Evolutionary conservation across 805 yeast genomes (phyloP).

Genomic region (Zygosaccharomyces bisporus): DNA sequence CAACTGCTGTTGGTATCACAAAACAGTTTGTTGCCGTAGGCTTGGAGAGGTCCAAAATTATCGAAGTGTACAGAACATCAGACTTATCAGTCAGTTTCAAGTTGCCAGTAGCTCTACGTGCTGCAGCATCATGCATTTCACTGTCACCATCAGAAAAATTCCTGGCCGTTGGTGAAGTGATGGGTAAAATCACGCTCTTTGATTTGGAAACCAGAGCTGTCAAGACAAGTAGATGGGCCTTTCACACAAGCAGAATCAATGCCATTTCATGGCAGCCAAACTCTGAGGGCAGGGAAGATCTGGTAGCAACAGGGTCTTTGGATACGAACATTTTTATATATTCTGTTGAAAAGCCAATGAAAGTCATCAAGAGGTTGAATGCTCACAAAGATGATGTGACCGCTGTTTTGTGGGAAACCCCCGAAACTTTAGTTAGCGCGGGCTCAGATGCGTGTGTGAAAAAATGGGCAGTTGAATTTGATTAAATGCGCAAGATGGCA

Average conservation of each 20-base stretch:
- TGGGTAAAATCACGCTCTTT: slow-evolving; percentile 82
- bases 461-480: slow-evolving; percentile 50
- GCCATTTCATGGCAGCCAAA: slow-evolving; percentile 65
- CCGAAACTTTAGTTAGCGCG: slow-evolving; percentile 51
- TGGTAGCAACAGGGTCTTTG: slow-evolving; percentile 72
- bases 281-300: slow-evolving; percentile 41
- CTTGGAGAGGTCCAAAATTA: slow-evolving; percentile 38
- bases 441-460: slow-evolving; percentile 84
- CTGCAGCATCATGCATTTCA: slow-evolving; percentile 58
- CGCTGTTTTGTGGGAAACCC: slow-evolving; percentile 64
- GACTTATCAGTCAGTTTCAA: slow-evolving; percentile 34
- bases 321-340: slow-evolving; percentile 81
- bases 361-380: slow-evolving; percentile 65
- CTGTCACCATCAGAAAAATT: slow-evolving; percentile 66
- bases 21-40: slow-evolving; percentile 48
- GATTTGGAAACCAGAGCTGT: slow-evolving; percentile 50
- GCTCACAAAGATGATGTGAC: slow-evolving; percentile 89
- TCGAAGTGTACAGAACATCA: slow-evolving; percentile 40
- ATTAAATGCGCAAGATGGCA: not conserved
- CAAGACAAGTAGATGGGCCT: slow-evolving; percentile 89
- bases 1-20: slow-evolving; percentile 46
- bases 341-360: slow-evolving; percentile 73
- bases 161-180: slow-evolving; percentile 80
- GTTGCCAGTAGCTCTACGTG: slow-evolving; percentile 46
- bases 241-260: slow-evolving; percentile 80